Evolutionary conservation across 495 filamentous ascomycete genomes (phyloP), one percentile per base, ranked within the genome.

Genomic region (Penicillium malachiteum): DNA sequence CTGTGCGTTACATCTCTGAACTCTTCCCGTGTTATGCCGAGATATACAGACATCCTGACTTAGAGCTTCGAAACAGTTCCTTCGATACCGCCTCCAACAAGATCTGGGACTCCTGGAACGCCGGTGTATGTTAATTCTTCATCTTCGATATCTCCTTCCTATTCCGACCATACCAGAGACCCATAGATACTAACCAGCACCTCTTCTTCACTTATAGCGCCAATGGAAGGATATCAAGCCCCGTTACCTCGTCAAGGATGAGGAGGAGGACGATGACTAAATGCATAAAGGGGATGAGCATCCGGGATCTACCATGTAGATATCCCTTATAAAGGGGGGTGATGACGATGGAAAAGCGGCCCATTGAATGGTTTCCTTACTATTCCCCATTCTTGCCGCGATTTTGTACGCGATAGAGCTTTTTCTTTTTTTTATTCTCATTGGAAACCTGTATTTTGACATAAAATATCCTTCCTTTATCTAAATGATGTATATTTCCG

Each of bases 211-310:
- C 18, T 17, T 64, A 69, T 67, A 97, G 90, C 91, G 94, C 62
- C 95, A 97, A 93, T 99, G 95, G 95, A 97, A 97, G 82, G 94
- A 97, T 72, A 97, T 99, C 78, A 91, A 94, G 71, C 74, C 84
- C 69, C 86, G 82, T 68, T 99, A 97, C 71, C 72, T 92, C 60
- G 70, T 87, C 66, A 79, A 82, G 63, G 78, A 34, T 39, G 54
- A 78, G 56, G 87, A 91, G 60, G 81, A 84, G 52, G 78, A 83
- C 70, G 81, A 78, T 57, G 71, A 76, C 51, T 73, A 78, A 69
- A 68, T 55, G 32, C 52, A 50, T 31, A 14, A 26, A 39, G 31
- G 31, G 13, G 40, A 48, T 10, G 17, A 52, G 17, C 30, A n/a
- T 43, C 50, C 45, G 52, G 37, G 46, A 38, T 52, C 43, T 45